Evolutionary conservation across 1,284 basidiomycete species (phyloP).

Genomic region (Cryptococcus hybrid): DNA sequence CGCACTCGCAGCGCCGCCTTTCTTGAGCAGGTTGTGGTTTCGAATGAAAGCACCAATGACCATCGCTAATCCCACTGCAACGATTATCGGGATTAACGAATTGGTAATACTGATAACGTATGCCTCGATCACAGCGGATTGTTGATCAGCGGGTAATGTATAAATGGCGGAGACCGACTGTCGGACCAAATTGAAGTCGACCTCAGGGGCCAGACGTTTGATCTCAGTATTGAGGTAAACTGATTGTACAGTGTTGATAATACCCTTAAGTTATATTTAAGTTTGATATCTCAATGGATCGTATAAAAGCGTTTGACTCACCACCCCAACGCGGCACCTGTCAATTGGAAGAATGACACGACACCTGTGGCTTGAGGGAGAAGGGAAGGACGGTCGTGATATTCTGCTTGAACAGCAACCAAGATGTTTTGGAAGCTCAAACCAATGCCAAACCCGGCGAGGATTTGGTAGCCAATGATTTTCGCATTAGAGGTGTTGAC

Average conservation of each 20-base stretch:
- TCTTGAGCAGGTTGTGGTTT: conserved; percentile 49
- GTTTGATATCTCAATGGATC: background rate
- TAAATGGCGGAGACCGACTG: conserved; percentile 37
- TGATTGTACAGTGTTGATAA: conserved; percentile 48
- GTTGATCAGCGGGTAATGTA: conserved; percentile 30
- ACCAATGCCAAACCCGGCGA: conserved; percentile 49
- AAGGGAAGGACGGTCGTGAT: conserved; percentile 32
- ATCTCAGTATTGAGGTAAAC: conserved; percentile 39
- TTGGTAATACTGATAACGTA: conserved; percentile 51
- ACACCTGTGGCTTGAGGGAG: conserved; percentile 45
- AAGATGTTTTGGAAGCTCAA: conserved; percentile 46
- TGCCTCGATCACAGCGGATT: conserved; percentile 49
- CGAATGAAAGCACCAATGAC: conserved; percentile 46
- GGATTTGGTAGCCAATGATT: conserved; percentile 54
- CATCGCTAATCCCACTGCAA: conserved; percentile 44
- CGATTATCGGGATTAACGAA: conserved; percentile 52
- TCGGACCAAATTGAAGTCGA: conserved; percentile 40
- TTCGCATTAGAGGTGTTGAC: conserved; percentile 39
- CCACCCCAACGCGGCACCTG: conserved; percentile 51
- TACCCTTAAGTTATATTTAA: conserved; percentile 15
- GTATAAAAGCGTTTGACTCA: background rate
- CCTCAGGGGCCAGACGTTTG: conserved; percentile 30
- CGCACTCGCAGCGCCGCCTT: conserved; percentile 26
- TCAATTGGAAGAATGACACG: conserved; percentile 50
- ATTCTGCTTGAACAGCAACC: conserved; percentile 53